These are phyloP conservation scores for Nemania sp. DNA, from an alignment of 2,329 filamentous ascomycete species.

Conservation along the genomic window DNA sequence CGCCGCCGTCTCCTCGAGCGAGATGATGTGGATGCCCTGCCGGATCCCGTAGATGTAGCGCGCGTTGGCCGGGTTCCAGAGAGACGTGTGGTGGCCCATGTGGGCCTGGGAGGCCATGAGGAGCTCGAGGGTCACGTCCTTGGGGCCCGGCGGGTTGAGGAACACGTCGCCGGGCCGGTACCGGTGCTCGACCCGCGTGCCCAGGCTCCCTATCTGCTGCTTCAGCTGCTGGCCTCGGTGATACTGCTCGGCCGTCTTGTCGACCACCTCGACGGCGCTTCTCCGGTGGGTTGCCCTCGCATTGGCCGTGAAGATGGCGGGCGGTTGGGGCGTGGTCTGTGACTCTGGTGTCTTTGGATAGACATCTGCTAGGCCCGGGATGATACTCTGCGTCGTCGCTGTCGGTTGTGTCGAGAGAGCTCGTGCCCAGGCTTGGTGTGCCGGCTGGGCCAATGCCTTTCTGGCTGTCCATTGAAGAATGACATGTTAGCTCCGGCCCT, in stretches of 20 bases:
- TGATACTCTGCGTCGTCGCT: constrained; percentile 34
- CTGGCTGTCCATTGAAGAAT: constrained; percentile 52
- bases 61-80: constrained; percentile 94
- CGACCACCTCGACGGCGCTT: constrained; percentile 29
- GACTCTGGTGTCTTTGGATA: constrained; percentile 28
- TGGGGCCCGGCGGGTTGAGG: constrained; percentile 71
- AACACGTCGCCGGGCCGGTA: constrained; percentile 72
- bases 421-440: constrained; percentile 46
- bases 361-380: constrained; percentile 32
- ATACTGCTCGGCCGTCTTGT: constrained; percentile 45
- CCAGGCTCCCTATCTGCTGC: constrained; percentile 52
- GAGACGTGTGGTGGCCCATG: constrained; percentile 85
- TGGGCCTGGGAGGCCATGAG: constrained; percentile 86
- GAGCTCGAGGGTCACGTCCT: constrained; percentile 87
- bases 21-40: constrained; percentile 89
- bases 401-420: constrained; percentile 44
- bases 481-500: constrained; percentile 17
- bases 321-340: constrained; percentile 10
- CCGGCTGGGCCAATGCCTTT: constrained; percentile 53
- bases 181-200: constrained; percentile 54
- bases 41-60: constrained; percentile 92
- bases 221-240: constrained; percentile 49
- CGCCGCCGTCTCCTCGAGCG: constrained; percentile 83
- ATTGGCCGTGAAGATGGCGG: constrained; percentile 37
- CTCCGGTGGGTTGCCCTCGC: constrained; percentile 29